Evolutionary conservation across 164 flowering plant genomes (phyloP).

Genomic region (Tetracentron sinense): DNA sequence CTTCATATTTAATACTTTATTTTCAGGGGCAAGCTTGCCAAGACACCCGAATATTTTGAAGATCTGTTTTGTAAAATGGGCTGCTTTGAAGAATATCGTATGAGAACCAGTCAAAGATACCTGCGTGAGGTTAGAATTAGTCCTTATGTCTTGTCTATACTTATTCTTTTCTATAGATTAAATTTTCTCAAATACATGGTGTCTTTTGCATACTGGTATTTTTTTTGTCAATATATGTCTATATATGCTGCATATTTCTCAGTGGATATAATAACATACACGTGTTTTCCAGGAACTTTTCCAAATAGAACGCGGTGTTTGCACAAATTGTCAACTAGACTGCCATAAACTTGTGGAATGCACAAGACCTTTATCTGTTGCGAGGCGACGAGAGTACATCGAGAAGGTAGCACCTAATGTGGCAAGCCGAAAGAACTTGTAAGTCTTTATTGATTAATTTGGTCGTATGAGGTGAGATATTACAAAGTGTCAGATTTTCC

Average conservation of each 20-base stretch:
- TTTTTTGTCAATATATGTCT: background rate
- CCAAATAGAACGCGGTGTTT: slow-evolving; percentile 76
- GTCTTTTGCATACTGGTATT: background rate
- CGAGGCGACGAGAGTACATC: slow-evolving; percentile 48
- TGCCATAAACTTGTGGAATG: slow-evolving; percentile 72
- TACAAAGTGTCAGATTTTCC: background rate
- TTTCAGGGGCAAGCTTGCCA: slow-evolving; percentile 70
- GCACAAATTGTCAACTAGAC: slow-evolving; percentile 72
- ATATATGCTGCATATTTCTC: background rate
- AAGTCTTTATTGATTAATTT: slow-evolving; percentile 23
- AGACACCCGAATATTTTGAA: slow-evolving; percentile 75
- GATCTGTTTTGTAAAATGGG: slow-evolving; percentile 77
- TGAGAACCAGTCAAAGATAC: slow-evolving; percentile 67
- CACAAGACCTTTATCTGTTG: slow-evolving; percentile 55
- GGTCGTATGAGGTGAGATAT: background rate
- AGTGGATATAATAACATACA: too few relatives aligned
- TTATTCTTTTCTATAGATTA: background rate
- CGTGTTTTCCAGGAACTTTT: slow-evolving; percentile 65
- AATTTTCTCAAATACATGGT: background rate
- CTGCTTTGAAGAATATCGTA: slow-evolving; percentile 78
- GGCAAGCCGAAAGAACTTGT: slow-evolving; percentile 58
- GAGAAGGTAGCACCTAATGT: slow-evolving; percentile 66
- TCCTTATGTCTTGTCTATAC: background rate
- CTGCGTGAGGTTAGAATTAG: slow-evolving; percentile 69
- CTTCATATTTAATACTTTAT: slow-evolving; percentile 1